phyloP scores from a whole-genome alignment of 106 monocot species.

The Dioscorea alata region DNA sequence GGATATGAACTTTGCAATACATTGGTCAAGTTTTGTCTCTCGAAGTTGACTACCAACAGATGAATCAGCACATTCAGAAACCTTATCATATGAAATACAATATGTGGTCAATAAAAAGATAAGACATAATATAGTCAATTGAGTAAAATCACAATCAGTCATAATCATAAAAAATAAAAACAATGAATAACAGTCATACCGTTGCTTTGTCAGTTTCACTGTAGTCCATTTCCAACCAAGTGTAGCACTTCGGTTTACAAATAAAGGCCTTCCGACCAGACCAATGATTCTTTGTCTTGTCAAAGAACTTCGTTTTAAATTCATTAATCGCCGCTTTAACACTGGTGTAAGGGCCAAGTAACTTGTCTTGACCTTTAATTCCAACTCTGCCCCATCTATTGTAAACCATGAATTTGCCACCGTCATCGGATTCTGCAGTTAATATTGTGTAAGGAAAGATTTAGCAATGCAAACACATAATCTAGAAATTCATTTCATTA shows the following conservation, averaged over 20 bases:
- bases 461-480: neutral
- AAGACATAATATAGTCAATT: neutral
- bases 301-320: conserved; percentile 65
- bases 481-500: too few species aligned
- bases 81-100: conserved; percentile 30
- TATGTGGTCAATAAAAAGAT: neutral
- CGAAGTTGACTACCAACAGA: conserved; percentile 29
- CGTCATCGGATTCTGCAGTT: conserved; percentile 83
- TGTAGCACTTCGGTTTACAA: conserved; percentile 51
- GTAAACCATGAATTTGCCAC: conserved; percentile 67
- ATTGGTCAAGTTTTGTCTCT: conserved; percentile 78
- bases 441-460: neutral
- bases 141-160: neutral
- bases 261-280: conserved; percentile 40
- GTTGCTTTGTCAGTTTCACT: conserved; percentile 39
- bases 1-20: conserved; percentile 75
- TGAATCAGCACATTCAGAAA: conserved; percentile 10
- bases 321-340: conserved; percentile 46
- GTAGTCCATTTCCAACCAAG: conserved; percentile 96
- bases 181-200: conserved; percentile 16
- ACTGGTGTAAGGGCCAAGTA: conserved; percentile 54
- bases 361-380: conserved; percentile 77
- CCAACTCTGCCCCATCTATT: conserved; percentile 96
- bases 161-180: conserved; percentile 3
- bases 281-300: conserved; percentile 81